phyloP scores from a whole-genome alignment of 2,329 filamentous ascomycete genomes.

The Trichophyton benhamiae region DNA sequence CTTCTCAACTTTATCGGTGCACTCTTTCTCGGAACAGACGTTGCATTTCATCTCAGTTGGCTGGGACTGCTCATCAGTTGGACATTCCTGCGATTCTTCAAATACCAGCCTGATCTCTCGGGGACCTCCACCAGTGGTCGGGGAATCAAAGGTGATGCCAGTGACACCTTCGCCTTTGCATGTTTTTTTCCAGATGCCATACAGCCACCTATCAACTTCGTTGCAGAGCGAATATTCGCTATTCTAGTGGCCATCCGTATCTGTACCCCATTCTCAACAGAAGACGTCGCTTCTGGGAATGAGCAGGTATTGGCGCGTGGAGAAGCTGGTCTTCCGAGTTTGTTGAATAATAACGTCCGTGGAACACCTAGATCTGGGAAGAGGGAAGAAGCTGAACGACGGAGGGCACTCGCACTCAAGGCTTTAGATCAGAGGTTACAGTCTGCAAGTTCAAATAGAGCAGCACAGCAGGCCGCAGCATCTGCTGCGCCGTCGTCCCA shows the following conservation, averaged over 20 bases:
- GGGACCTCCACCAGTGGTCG: slow-evolving; percentile 42
- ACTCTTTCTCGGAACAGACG: slow-evolving; percentile 54
- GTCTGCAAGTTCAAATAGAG: slow-evolving; percentile 54
- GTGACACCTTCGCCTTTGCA: slow-evolving; percentile 89
- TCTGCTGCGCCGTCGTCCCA: slow-evolving; percentile 37
- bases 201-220: slow-evolving; percentile 61
- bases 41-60: slow-evolving; percentile 65
- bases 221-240: slow-evolving; percentile 65
- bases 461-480: slow-evolving; percentile 26
- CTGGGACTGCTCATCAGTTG: slow-evolving; percentile 79
- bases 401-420: slow-evolving; percentile 77
- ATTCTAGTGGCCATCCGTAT: slow-evolving; percentile 62
- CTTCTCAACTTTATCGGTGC: slow-evolving; percentile 58
- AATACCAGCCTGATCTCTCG: slow-evolving; percentile 46
- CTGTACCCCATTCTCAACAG: slow-evolving; percentile 73
- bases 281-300: slow-evolving; percentile 63
- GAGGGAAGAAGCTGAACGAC: slow-evolving; percentile 80
- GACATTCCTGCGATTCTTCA: slow-evolving; percentile 95
- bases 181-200: slow-evolving; percentile 84
- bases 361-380: slow-evolving; percentile 45
- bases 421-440: slow-evolving; percentile 85
- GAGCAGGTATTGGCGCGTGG: slow-evolving; percentile 56
- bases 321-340: slow-evolving; percentile 48
- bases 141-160: slow-evolving; percentile 72
- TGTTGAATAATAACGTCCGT: slow-evolving; percentile 41